A percentile compares a stretch with the other conserved stretches of the same genome.
These are phyloP conservation scores for Arachnomyces sp. DNA, from an alignment of 2,329 filamentous ascomycete genomes.

Conservation along the genomic window DNA sequence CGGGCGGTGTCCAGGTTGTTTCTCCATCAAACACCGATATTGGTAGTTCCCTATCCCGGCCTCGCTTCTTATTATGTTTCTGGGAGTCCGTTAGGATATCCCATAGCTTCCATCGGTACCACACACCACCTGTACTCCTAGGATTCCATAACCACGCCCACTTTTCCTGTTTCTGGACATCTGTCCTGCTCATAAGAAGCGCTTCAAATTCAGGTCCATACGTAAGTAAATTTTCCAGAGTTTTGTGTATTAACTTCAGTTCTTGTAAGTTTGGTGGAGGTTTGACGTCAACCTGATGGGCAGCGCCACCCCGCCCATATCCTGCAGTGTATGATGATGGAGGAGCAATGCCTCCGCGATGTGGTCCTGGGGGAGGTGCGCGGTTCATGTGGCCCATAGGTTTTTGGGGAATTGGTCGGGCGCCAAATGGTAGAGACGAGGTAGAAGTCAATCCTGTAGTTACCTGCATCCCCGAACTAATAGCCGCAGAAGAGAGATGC, in stretches of 20 bases:
- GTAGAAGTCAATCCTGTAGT: slow-evolving; percentile 40
- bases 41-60: slow-evolving; percentile 50
- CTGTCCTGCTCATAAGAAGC: slow-evolving; percentile 75
- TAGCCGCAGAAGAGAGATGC: slow-evolving; percentile 69
- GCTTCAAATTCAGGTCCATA: slow-evolving; percentile 87
- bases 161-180: slow-evolving; percentile 77
- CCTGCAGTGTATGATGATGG: slow-evolving; percentile 59
- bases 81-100: slow-evolving; percentile 61
- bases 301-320: slow-evolving; percentile 43
- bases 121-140: slow-evolving; percentile 68
- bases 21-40: slow-evolving; percentile 63
- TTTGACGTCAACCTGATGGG: slow-evolving; percentile 61
- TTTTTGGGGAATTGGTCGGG: slow-evolving; percentile 53
- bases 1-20: slow-evolving; percentile 69
- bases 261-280: slow-evolving; percentile 71
- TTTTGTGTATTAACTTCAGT: slow-evolving; percentile 78
- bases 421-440: slow-evolving; percentile 66
- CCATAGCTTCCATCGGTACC: slow-evolving; percentile 91
- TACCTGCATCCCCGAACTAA: slow-evolving; percentile 48
- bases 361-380: slow-evolving; percentile 41
- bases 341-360: slow-evolving; percentile 64
- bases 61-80: slow-evolving; percentile 20
- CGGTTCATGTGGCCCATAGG: slow-evolving; percentile 41
- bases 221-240: slow-evolving; percentile 69
- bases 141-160: slow-evolving; percentile 95